These are phyloP conservation scores for Crotalaria pallida DNA, from an alignment of 306 rosid species.

Conservation along the genomic window DNA sequence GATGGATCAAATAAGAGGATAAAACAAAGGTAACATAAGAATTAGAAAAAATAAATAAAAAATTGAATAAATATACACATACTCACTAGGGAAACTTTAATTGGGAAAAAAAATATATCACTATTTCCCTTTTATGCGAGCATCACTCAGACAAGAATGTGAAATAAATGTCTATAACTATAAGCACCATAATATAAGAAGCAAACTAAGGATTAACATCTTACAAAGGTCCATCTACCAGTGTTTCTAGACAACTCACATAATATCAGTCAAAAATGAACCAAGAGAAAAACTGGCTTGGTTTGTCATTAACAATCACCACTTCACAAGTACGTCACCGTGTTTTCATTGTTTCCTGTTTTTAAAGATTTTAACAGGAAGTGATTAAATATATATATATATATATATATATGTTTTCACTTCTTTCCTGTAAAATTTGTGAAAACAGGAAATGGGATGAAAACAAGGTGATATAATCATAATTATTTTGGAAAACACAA, in stretches of 20 bases:
- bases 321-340: too few relatives aligned
- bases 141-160: background rate
- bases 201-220: background rate
- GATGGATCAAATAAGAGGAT: constrained; percentile 13
- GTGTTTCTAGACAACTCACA: background rate
- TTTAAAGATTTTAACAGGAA: too few relatives aligned
- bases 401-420: too few relatives aligned
- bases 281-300: background rate
- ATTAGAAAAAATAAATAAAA: background rate
- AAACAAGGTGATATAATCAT: too few relatives aligned
- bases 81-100: background rate
- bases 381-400: too few relatives aligned
- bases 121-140: background rate
- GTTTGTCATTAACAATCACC: too few relatives aligned
- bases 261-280: background rate
- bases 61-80: background rate
- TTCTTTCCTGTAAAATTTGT: too few relatives aligned
- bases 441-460: too few relatives aligned
- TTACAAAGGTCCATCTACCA: background rate
- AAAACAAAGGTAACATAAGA: background rate
- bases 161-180: background rate
- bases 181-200: background rate
- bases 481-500: too few relatives aligned
- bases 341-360: too few relatives aligned
- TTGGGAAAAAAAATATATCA: background rate